Evolutionary conservation across 83 land plant species (phyloP).

Genomic region (Diphasiastrum complanatum): DNA sequence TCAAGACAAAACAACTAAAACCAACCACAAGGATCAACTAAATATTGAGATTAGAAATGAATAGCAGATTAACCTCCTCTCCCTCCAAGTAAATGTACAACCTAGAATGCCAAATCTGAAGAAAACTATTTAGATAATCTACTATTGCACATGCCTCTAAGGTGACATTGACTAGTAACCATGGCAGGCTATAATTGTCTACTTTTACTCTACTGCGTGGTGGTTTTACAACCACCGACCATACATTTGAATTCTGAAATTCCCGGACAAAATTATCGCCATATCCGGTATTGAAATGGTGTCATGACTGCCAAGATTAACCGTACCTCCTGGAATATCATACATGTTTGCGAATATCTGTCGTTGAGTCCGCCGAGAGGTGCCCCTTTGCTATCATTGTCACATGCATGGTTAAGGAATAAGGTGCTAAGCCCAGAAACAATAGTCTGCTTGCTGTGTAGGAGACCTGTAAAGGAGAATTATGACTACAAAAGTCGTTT

Average conservation of each 20-base stretch:
- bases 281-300: slow-evolving; percentile 1
- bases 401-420: slow-evolving; percentile 11
- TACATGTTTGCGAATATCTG: slow-evolving; percentile 8
- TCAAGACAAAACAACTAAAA: too few species aligned
- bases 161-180: slow-evolving; percentile 21
- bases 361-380: slow-evolving; percentile 8
- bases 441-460: slow-evolving; percentile 24
- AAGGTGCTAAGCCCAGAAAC: slow-evolving; percentile 20
- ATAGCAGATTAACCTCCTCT: too few species aligned
- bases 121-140: too few species aligned
- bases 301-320: slow-evolving; percentile 10
- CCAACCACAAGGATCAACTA: too few species aligned
- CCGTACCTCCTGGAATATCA: slow-evolving; percentile 23
- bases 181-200: slow-evolving; percentile 15
- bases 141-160: too few species aligned
- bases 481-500: not conserved
- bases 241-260: slow-evolving; percentile 16
- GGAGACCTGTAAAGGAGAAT: not conserved
- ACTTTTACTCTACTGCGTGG: slow-evolving; percentile 4
- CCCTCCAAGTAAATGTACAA: too few species aligned
- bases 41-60: too few species aligned
- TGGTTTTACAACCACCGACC: slow-evolving; percentile 8
- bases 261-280: slow-evolving; percentile 18
- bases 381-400: slow-evolving; percentile 2
- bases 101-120: too few species aligned